Base-by-base conservation (phyloP, 306 rosid genomes). In the Quillaja saponaria region DNA sequence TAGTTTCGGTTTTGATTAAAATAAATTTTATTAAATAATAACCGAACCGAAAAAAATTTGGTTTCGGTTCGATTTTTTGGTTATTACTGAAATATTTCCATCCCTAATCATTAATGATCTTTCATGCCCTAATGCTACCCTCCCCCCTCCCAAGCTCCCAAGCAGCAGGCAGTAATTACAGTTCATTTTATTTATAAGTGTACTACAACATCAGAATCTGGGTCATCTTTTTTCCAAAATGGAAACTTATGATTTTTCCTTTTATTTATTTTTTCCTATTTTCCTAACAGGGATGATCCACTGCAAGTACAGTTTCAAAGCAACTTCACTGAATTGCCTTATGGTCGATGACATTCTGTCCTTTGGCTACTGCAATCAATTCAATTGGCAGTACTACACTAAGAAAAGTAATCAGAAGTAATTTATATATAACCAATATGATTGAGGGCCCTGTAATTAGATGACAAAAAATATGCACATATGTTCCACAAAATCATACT, bases 401-500 rank as follows among this genome's bases (percentile, higher is more conserved):
- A n/a, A n/a, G n/a, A n/a, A n/a, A n/a, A 51, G 39, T 34, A 49
- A 35, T 11, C 17, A 38, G 39, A 33, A 54, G 8, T 14, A 28
- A 49, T 56, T 25, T 64, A 16, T 12, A 37, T 37, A 11, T 51
- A 13, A 25, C 6, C n/a, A n/a, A 28, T 52, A 12, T 12, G 8
- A 52, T 11, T 33, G 13, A 0, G 46, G n/a, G 50, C 3, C 11
- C 45, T 61, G 40, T 42, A 16, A 38, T n/a, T 18, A 15, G 34
- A 21, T 31, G 52, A 45, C 47, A 19, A 52, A 13, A 70, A 38
- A 18, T 19, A 48, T 39, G 34, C 33, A 48, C 5, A 46, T 55
- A 47, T 38, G 39, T 58, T 67, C 56, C 35, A 55, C 18, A 16
- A 40, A 74, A 18, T 50, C 68, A 58, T 53, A 63, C 66, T 64